Base-by-base conservation (phyloP, 306 rosid genomes). In the Fagus sylvatica region DNA sequence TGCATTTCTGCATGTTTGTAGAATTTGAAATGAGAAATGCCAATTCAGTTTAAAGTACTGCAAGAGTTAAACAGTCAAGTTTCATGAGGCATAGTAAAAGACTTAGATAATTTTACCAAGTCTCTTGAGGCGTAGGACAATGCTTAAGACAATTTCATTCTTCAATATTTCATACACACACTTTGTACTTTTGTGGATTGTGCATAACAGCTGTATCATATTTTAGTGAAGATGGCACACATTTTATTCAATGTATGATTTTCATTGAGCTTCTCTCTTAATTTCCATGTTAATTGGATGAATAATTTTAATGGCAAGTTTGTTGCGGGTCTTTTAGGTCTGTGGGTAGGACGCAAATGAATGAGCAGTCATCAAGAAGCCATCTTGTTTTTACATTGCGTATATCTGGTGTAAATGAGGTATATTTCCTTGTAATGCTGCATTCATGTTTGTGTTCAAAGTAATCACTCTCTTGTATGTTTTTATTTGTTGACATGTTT, bases 331-430 rank as follows among this genome's bases (percentile, higher is more conserved):
- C 49, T 39, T 81, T 57, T 80, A 96, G 99, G 90, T 93, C 98
- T n/a, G 98, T 96, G 51, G 97, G 98, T 62, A 93, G 83, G 83
- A 96, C 99, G 7, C 93, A 91, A 39, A 95, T 95, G 99, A 95
- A 95, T 67, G 99, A 95, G 71, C 97, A 95, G 51, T 95, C 99
- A 54, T 95, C 99, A 3, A 93, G 98, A 85, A 95, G 99, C 75
- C 98, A 95, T 78, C 84, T 95, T 48, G 99, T 95, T 78, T 93
- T 95, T 78, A 95, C 96, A 64, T 76, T 95, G 89, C 97, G 99
- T 28, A 95, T 95, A 73, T 81, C 88, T 73, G 99, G 99, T 48
- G 80, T 85, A 53, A 93, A 95, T 76, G 93, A 93, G 98, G 99
- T 85, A 84, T 80, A 74, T 65, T 12, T 32, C 71, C 11, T 73